A percentile compares a stretch with the other conserved stretches of the same genome.
Evolutionary conservation across 78 protist genomes (phyloP).

Genomic region (Chrysochromulina tobinii): DNA sequence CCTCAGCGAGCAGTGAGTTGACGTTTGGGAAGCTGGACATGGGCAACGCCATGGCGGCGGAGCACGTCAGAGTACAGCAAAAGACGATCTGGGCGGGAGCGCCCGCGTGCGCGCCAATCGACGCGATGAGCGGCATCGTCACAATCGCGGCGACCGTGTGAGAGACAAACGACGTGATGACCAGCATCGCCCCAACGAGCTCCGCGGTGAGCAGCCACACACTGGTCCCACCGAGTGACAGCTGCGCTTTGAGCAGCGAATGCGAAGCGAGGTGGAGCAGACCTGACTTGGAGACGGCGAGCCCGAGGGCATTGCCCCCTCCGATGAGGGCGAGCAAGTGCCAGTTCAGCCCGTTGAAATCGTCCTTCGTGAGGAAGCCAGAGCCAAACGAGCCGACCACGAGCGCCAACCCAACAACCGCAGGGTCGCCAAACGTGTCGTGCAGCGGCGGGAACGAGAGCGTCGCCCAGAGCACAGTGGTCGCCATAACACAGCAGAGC

Average conservation of each 20-base stretch:
- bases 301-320: slow-evolving; percentile 43
- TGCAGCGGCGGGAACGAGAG: background rate
- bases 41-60: slow-evolving; percentile 49
- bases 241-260: too few relatives aligned
- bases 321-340: slow-evolving; percentile 19
- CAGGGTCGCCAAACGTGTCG: background rate
- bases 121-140: slow-evolving; percentile 28
- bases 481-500: background rate
- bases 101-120: background rate
- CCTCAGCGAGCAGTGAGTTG: background rate
- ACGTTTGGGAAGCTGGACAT: slow-evolving; percentile 40
- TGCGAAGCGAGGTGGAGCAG: too few relatives aligned
- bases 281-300: background rate
- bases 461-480: background rate
- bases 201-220: too few relatives aligned
- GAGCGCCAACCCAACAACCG: slow-evolving; percentile 1
- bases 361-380: slow-evolving; percentile 21
- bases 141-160: slow-evolving; percentile 54
- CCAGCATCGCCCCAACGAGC: background rate
- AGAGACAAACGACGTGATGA: slow-evolving; percentile 18
- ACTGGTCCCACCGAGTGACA: too few relatives aligned
- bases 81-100: background rate
- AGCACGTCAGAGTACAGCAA: background rate
- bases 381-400: background rate
- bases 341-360: slow-evolving; percentile 36